Base-by-base conservation (phyloP, 495 filamentous ascomycete genomes). In the Penicillium canescens region DNA sequence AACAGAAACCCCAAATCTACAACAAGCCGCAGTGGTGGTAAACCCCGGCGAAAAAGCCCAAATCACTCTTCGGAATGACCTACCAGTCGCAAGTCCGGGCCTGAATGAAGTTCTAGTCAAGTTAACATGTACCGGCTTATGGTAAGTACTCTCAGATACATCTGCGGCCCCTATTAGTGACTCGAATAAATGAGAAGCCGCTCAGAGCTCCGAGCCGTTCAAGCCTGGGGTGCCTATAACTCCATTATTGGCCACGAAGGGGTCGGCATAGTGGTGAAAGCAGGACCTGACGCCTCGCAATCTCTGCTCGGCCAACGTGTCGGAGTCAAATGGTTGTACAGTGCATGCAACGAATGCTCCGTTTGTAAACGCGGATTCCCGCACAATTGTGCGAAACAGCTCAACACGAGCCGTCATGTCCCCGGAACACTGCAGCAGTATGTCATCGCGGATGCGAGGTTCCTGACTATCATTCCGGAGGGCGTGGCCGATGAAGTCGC, bases 351-450 rank as follows among this genome's bases (percentile, higher is more conserved):
- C 3, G 42, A 66, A 43, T 75, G 70, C 50, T 78, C 75, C 2
- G 67, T 68, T 42, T 74, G 71, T 37, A 48, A 54, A 9, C 46
- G 53, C 5, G 65, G 67, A 1, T 56, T 63, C 20, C 47, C 42
- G 13, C 57, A 72, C 4, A 47, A 71, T 42, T 75, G 70, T 24
- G 42, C 62, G 2, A 61, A 70, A 3, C 71, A 75, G 55, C 43
- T 67, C 3, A 72, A 75, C 37, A 69, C 66, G 3, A 61, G 69
- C 16, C 64, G 64, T 4, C 57, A 66, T 45, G 63, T 67, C 3
- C 71, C 71, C 0, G 72, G 72, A 0, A 74, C 71, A n/a, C 50
- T 75, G 14, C 71, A 75, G 54, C 61, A 75, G 28, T 74, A 75
- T 33, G 65, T 57, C 2, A 23, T 73, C 16, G 60, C 64, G 0